Conservation (phyloP, 768 basidiomycete species). For the Pilatotrama ljubarskyi region DNA sequence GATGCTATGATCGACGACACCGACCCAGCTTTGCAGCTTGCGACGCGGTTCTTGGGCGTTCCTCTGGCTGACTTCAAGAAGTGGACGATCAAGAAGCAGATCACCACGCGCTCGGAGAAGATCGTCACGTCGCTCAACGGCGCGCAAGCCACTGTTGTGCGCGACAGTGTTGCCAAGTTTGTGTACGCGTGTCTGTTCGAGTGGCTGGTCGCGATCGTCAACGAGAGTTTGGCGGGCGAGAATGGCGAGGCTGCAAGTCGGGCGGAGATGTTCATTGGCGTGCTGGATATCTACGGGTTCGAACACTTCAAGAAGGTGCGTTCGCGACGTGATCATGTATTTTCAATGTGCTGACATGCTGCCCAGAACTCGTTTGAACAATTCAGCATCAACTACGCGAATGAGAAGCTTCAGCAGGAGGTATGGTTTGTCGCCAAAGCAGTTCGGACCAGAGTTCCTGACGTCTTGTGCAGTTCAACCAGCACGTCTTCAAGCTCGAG, state of each 20-base stretch:
- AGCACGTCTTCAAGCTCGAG: conserved; percentile 98
- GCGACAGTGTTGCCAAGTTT: conserved; percentile 97
- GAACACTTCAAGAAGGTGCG: conserved; percentile 95
- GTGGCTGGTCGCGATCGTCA: conserved; percentile 96
- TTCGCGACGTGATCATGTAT: neutral
- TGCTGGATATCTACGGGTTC: conserved; percentile 96
- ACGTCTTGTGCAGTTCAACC: conserved; percentile 74
- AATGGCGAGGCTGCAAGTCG: conserved; percentile 85
- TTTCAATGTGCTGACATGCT: neutral
- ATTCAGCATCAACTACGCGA: conserved; percentile 99
- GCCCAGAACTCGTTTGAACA: conserved; percentile 88
- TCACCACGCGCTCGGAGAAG: conserved; percentile 92
- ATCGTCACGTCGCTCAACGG: conserved; percentile 86
- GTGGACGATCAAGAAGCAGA: conserved; percentile 98
- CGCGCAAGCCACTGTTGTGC: conserved; percentile 88
- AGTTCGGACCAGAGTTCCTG: neutral
- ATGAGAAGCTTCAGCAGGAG: conserved; percentile 98
- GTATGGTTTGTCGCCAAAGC: conserved; percentile 39
- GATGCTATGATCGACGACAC: conserved; percentile 85
- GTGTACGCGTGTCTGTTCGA: conserved; percentile 99
- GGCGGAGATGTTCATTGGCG: conserved; percentile 99
- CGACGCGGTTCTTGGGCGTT: conserved; percentile 89
- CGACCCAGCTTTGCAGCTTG: conserved; percentile 75
- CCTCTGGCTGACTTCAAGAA: conserved; percentile 93
- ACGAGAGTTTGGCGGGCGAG: conserved; percentile 96